Evolutionary conservation across 1,284 basidiomycete genomes (phyloP).

Genomic region (Ustilago hordei): DNA sequence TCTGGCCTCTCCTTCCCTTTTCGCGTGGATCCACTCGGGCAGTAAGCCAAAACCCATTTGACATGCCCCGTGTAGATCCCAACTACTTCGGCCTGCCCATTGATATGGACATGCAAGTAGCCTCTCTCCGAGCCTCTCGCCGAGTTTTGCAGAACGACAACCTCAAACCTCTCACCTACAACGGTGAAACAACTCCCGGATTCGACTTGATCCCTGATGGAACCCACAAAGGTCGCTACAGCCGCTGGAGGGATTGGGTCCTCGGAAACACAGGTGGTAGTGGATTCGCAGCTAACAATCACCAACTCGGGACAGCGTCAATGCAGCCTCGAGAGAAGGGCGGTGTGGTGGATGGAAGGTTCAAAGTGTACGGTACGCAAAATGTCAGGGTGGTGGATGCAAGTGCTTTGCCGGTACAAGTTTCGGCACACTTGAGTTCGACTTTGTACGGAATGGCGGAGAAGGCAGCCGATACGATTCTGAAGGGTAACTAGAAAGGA

Average conservation of each 20-base stretch:
- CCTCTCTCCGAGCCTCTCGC: slow-evolving; percentile 63
- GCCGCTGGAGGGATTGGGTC: slow-evolving; percentile 69
- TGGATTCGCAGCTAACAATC: slow-evolving; percentile 71
- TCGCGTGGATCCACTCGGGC: slow-evolving; percentile 54
- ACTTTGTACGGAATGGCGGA: slow-evolving; percentile 61
- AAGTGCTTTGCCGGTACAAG: slow-evolving; percentile 52
- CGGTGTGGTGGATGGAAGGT: slow-evolving; percentile 71
- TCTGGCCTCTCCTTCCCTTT: slow-evolving; percentile 63
- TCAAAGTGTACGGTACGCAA: slow-evolving; percentile 69
- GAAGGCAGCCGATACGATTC: slow-evolving; percentile 51
- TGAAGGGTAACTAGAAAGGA: neutral
- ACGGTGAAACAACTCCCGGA: slow-evolving; percentile 69
- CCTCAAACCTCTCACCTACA: slow-evolving; percentile 57
- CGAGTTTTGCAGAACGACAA: slow-evolving; percentile 61
- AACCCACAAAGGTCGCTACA: slow-evolving; percentile 56
- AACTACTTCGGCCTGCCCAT: slow-evolving; percentile 69
- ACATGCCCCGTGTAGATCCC: slow-evolving; percentile 30
- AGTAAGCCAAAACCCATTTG: slow-evolving; percentile 37
- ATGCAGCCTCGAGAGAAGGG: slow-evolving; percentile 76
- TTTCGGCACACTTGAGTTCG: slow-evolving; percentile 56
- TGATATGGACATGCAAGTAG: slow-evolving; percentile 69
- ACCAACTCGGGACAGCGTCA: slow-evolving; percentile 76
- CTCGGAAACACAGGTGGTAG: slow-evolving; percentile 59
- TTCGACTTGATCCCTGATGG: slow-evolving; percentile 56
- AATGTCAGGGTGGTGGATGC: slow-evolving; percentile 65